Evolutionary conservation across 345 rosid species (phyloP).

Genomic region (Eucalyptus erythrocorys): DNA sequence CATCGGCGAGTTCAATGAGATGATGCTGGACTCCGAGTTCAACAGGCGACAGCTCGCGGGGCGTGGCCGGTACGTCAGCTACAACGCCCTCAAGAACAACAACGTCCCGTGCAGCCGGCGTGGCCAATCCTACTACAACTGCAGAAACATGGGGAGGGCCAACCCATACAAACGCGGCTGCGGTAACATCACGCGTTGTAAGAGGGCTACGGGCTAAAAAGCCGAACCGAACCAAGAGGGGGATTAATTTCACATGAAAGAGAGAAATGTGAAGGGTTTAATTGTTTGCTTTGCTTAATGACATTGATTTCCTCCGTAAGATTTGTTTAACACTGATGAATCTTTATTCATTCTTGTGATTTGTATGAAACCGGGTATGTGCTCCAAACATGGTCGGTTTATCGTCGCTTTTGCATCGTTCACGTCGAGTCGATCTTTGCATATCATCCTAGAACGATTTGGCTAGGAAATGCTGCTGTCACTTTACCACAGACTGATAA

Average conservation of each 20-base stretch:
- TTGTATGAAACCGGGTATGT: neutral
- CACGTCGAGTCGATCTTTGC: neutral
- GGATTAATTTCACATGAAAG: neutral
- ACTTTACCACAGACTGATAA: neutral
- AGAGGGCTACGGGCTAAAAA: slow-evolving; percentile 4
- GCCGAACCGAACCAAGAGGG: neutral
- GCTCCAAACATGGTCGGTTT: neutral
- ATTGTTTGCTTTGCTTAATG: neutral
- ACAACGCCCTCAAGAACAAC: slow-evolving; percentile 19
- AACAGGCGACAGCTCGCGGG: neutral
- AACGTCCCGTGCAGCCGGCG: slow-evolving; percentile 26
- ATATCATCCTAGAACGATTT: neutral
- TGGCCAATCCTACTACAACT: slow-evolving; percentile 44
- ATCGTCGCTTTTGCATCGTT: neutral
- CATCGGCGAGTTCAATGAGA: neutral
- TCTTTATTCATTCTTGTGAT: neutral
- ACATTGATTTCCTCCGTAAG: neutral
- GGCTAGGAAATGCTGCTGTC: neutral
- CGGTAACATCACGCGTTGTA: slow-evolving; percentile 32
- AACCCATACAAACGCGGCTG: slow-evolving; percentile 51
- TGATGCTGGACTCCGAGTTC: neutral
- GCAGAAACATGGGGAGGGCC: slow-evolving; percentile 11
- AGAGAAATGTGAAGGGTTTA: neutral
- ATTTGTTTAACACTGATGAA: neutral
- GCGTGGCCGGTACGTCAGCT: slow-evolving; percentile 21